Conservation (phyloP, 2,329 filamentous ascomycete species). For the Epicoccum nigrum region DNA sequence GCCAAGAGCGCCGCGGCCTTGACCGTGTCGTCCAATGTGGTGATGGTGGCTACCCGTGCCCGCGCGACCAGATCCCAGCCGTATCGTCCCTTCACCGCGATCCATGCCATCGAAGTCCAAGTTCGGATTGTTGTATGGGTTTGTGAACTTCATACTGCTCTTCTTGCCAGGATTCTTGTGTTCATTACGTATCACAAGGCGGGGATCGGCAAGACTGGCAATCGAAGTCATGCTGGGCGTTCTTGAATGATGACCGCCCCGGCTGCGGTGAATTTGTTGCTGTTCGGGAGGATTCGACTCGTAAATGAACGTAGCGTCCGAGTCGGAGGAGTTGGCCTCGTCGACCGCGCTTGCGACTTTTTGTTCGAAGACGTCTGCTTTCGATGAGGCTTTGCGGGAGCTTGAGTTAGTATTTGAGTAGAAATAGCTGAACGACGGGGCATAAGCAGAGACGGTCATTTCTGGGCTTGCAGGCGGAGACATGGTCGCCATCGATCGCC, state of each 20-base stretch:
- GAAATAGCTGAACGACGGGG: constrained; percentile 41
- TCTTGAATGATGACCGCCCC: constrained; percentile 84
- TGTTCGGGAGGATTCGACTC: constrained; percentile 86
- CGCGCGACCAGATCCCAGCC: constrained; percentile 51
- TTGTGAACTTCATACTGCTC: constrained; percentile 95
- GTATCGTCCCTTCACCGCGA: constrained; percentile 46
- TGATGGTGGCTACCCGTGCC: constrained; percentile 75
- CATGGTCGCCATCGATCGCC: constrained; percentile 32
- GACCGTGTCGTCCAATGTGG: constrained; percentile 79
- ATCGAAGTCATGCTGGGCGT: constrained; percentile 91
- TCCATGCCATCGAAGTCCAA: constrained; percentile 54
- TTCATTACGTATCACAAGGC: constrained; percentile 64
- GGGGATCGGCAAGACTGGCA: constrained; percentile 68
- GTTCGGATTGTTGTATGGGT: constrained; percentile 69
- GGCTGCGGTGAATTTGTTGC: constrained; percentile 66
- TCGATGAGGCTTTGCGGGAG: constrained; percentile 74
- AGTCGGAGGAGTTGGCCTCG: constrained; percentile 94
- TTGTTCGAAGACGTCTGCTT: constrained; percentile 97
- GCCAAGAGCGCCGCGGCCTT: constrained; percentile 72
- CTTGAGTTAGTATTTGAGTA: constrained; percentile 46
- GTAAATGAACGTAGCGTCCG: constrained; percentile 98
- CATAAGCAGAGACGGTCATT: constrained; percentile 31
- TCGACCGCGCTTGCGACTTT: constrained; percentile 96
- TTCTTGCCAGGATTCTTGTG: constrained; percentile 72
- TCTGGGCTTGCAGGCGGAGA: constrained; percentile 37